Evolutionary conservation across 345 rosid species (phyloP), one percentile per base, ranked within the genome.

Genomic region (Rhodomyrtus tomentosa): DNA sequence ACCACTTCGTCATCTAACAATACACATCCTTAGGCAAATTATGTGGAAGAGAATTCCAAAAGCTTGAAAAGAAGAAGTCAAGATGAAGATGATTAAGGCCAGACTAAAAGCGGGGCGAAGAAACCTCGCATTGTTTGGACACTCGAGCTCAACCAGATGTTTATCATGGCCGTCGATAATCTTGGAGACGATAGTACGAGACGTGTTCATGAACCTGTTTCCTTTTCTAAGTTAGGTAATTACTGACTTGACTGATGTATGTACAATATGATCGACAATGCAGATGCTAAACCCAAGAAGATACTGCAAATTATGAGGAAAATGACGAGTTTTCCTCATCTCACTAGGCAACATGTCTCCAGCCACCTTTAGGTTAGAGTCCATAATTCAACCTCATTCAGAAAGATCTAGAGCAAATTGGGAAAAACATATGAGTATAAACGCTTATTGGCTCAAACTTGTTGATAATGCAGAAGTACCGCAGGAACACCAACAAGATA

Each of bases 341-440:
- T 83, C 40, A 58, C 72, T 42, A 3, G 42, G 36, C 79, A 58
- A 0, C 48, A 40, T 49, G 49, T 83, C 51, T 55, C 84, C 54
- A 58, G 84, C 79, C 84, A 58, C 3, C 81, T 83, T 50, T 6
- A 22, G 81, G 80, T 83, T 50, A 81, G 73, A 59, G 72, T 27
- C 8, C 36, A 10, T 38, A 50, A 25, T 72, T 72, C 55, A 27
- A 50, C 29, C 3, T 29, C 80, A 82, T 50, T 68, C 56, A 32
- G 29, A 27, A 48, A 53, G 54, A 49, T 50, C 38, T 13, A 50
- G 22, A 59, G 72, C 0, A 59, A 59, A 40, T 40, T 6, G 42
- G 42, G 42, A 40, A 40, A 29, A 45, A 45, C 49, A 45, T 45
- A n/a, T n/a, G n/a, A 20, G 2, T 20, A 59, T 38, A 59, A 27